Evolutionary conservation across 2,329 filamentous ascomycete genomes (phyloP), one percentile per base, ranked within the genome.

Genomic region (Fusarium pseudonygamai): DNA sequence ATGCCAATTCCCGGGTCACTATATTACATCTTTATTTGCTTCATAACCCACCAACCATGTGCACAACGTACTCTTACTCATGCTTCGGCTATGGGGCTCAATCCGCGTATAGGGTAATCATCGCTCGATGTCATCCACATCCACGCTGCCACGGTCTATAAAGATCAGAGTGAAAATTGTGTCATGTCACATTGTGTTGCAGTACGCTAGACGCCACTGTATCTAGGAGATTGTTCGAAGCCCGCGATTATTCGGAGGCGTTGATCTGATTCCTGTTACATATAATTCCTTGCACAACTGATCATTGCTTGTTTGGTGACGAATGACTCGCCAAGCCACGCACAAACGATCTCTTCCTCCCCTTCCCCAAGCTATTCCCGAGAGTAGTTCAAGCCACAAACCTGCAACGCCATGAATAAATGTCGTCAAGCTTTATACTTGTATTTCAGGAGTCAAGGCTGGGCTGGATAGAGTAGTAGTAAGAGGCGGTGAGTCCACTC

Each of bases 271-370:
- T 62, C 16, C 24, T 30, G 18, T 20, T 34, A 24, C 4, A 36
- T 14, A 34, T 20, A 34, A 39, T 18, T 12, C 20, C n/a, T 34
- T 28, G n/a, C n/a, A 24, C 43, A 14, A 46, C 37, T 36, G 20
- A 58, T 58, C 55, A 36, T 58, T 58, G 16, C 16, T 34, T 52
- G 32, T 52, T 46, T 20, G 15, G 39, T 26, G 12, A 37, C 16
- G 30, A 66, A 71, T 71, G 70, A 73, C 70, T 73, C 71, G 70
- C 59, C 36, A 68, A 67, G 66, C 50, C 65, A 69, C 50, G 13
- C 34, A 36, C 52, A 26, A 60, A 71, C 53, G 39, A 53, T 39
- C 28, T 15, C 16, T n/a, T n/a, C 28, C 36, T 34, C 46, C 32
- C 28, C 39, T 43, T 45, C 11, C 28, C 32, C 59, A 42, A 24